Evolutionary conservation across 352 stramenopile species (phyloP), one percentile per base, ranked within the genome.

Genomic region (Pythium rhizo-oryzae): DNA sequence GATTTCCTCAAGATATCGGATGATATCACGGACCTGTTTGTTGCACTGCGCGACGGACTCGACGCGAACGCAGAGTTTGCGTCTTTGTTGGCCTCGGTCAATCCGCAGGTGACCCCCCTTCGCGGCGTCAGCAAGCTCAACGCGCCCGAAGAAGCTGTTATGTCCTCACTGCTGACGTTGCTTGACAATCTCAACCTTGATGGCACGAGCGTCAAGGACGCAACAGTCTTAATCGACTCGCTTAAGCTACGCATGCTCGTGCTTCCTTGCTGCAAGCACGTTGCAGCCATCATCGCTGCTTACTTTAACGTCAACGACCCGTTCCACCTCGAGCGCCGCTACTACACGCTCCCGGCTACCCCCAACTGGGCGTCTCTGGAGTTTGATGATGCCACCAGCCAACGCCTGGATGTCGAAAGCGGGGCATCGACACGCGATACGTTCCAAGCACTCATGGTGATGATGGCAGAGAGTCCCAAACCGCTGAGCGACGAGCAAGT

Each of bases 181-280:
- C 57, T 80, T 37, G 74, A 84, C 47, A 63, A 25, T 24, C 28
- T 79, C 50, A 59, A 81, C 4, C 19, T 39, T 6, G 67, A 84
- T 57, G 74, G 68, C n/a, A n/a, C n/a, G n/a, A n/a, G n/a, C n/a
- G n/a, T n/a, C n/a, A n/a, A n/a, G n/a, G n/a, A n/a, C n/a, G n/a
- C n/a, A n/a, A n/a, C n/a, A n/a, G n/a, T n/a, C n/a, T n/a, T n/a
- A n/a, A n/a, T n/a, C n/a, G n/a, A n/a, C n/a, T n/a, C n/a, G n/a
- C n/a, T n/a, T n/a, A n/a, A n/a, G n/a, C n/a, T n/a, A n/a, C n/a
- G n/a, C n/a, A n/a, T n/a, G n/a, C n/a, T n/a, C 21, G 13, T 50
- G 54, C 54, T 49, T 11, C 21, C 37, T n/a, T 62, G 35, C 18
- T 49, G 57, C n/a, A 3, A 55, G 13, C 57, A 8, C 9, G 57